Conservation (phyloP, 345 rosid species). For the Cardamine occulta region DNA sequence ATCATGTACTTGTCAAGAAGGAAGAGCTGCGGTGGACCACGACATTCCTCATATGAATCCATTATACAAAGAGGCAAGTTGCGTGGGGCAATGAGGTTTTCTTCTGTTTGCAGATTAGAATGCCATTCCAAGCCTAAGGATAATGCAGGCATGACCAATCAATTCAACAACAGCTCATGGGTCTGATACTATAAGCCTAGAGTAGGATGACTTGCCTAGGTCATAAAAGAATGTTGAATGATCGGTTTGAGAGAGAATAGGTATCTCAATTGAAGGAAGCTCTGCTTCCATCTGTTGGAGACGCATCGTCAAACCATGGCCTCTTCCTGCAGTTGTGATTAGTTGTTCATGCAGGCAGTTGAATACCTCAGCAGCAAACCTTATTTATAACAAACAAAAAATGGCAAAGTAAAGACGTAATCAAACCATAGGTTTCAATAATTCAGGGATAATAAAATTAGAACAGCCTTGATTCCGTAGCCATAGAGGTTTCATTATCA, state of each 20-base stretch:
- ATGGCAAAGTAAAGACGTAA: no score
- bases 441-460: no score
- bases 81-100: constrained; percentile 62
- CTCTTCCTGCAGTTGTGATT: constrained; percentile 76
- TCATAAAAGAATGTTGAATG: constrained; percentile 59
- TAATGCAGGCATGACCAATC: background rate
- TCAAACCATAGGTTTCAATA: no score
- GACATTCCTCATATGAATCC: constrained; percentile 89
- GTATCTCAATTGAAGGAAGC: constrained; percentile 72
- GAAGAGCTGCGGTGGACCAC: constrained; percentile 76
- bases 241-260: constrained; percentile 69
- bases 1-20: constrained; percentile 74
- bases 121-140: constrained; percentile 80
- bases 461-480: no score
- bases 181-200: background rate
- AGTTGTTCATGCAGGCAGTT: constrained; percentile 85
- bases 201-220: constrained; percentile 38
- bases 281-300: constrained; percentile 85
- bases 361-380: constrained; percentile 96
- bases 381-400: constrained; percentile 11
- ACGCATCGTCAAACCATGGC: constrained; percentile 74
- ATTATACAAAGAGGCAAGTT: constrained; percentile 89
- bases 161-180: background rate
- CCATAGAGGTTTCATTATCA: background rate
- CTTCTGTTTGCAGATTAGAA: constrained; percentile 59